Base-by-base conservation (phyloP, 225 moss, liverwort and hornwort genomes). In the Polytrichum commune region DNA sequence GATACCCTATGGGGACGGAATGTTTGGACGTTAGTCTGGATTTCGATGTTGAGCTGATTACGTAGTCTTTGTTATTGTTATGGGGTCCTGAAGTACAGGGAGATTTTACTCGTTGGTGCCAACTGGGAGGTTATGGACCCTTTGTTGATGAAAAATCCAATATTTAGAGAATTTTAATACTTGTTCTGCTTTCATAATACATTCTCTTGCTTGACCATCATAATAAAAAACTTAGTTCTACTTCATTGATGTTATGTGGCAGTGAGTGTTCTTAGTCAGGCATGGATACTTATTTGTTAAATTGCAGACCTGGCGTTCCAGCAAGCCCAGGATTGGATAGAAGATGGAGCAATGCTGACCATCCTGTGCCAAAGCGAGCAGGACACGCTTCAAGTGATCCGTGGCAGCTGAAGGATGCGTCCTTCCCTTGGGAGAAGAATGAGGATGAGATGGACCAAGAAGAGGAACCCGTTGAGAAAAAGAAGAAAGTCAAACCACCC, bases 381-480 rank as follows among this genome's bases (percentile, higher is more conserved):
- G 46, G 13, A 46, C 46, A 46, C 13, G 82, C 75, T 33, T 60
- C 76, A 63, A 81, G 74, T 60, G 77, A 74, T 55, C 69, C 58
- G 55, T 78, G 18, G 65, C 57, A 71, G 82, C 65, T 38, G 65
- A 63, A 22, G 71, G 77, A 81, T 28, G 85, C 87, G 56, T 89
- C 79, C 66, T 98, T 98, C 70, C 95, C 98, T 38, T 98, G 98
- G 98, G 98, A 93, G 68, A 80, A 79, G 67, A 75, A 77, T 70
- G 84, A 26, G 55, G 29, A 55, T 22, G 0, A 62, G 33, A 6
- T 58, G 20, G 58, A 58, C 24, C n/a, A 58, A 2, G 24, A 20
- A 22, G 58, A 58, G 58, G 24, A 58, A 6, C 24, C 58, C 4
- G 22, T 20, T 58, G 91, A 76, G 75, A 94, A 77, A 18, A 71